Percentiles rank a stretch among this genome's conserved stretches.
phyloP scores from a whole-genome alignment of 441 rosid species.

The Erodium texanum region DNA sequence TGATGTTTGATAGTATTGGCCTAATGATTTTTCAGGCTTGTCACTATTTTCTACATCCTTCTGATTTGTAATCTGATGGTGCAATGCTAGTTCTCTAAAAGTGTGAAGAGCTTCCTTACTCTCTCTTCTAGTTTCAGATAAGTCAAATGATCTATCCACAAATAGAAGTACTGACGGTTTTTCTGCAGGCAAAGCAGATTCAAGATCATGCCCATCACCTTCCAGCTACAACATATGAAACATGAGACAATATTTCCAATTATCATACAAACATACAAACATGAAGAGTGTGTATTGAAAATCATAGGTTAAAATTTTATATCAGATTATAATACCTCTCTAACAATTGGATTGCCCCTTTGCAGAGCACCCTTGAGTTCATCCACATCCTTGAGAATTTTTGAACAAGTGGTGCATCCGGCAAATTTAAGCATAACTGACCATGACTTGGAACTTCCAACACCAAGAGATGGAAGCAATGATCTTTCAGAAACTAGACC shows the following conservation, averaged over 20 bases:
- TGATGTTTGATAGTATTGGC: constrained; percentile 27
- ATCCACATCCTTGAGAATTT: constrained; percentile 46
- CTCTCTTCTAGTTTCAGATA: constrained; percentile 42
- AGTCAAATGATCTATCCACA: constrained; percentile 70
- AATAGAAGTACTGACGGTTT: constrained; percentile 72
- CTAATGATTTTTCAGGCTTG: constrained; percentile 28
- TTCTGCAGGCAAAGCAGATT: constrained; percentile 51
- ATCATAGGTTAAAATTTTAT: neutral
- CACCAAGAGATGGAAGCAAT: constrained; percentile 46
- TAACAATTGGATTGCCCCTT: constrained; percentile 40
- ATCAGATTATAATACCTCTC: constrained; percentile 40
- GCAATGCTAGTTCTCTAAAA: constrained; percentile 56
- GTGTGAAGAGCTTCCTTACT: constrained; percentile 58
- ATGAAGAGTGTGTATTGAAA: neutral
- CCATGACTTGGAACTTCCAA: constrained; percentile 54
- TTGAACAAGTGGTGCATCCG: constrained; percentile 75
- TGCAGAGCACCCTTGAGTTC: constrained; percentile 43
- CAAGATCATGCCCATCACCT: constrained; percentile 39
- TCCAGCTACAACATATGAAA: constrained; percentile 49
- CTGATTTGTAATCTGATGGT: constrained; percentile 30
- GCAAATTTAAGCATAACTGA: constrained; percentile 44
- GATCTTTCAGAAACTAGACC: constrained; percentile 62
- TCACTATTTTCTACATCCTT: constrained; percentile 24
- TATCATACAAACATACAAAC: neutral
- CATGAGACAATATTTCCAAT: neutral